Base-by-base conservation (phyloP, 768 basidiomycete species). In the Amanita subjunquillea region DNA sequence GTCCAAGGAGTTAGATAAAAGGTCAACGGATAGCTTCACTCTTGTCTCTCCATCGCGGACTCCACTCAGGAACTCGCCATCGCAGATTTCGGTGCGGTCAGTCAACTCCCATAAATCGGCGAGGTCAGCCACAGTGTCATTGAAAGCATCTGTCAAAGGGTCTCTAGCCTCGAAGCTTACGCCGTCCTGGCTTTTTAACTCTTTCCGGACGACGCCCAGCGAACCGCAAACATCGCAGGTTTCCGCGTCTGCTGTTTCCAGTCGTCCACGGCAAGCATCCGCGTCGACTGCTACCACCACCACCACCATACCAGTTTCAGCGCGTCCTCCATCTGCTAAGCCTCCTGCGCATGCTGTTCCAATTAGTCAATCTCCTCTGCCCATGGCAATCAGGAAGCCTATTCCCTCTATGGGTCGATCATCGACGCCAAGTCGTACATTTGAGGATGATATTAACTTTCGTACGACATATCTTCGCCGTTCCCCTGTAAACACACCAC, bases 161-260 rank as follows among this genome's bases (percentile, higher is more conserved):
- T 69, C 73, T 1, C 52, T 79, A 0, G 68, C 74, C 9, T 80
- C 85, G 2, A 86, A 81, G 59, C 72, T 87, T 38, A 71, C 86
- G 1, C 78, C 87, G 2, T 74, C 83, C n/a, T 90, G 88, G 88
- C 65, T 90, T 9, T 84, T 88, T 65, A 86, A 82, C 59, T 77
- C 83, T 4, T 90, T 91, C 64, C 72, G 85, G 32, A 80, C 76
- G 54, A 76, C 72, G 0, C 72, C 76, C 6, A 79, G 76, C 56
- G 83, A 87, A 62, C 75, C 84, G 2, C 80, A 85, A 57, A 81
- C 80, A 1, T 75, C 76, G 2, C 67, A 76, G 12, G 69, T 79
- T 4, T 78, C 77, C 27, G 80, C 73, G 2, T 74, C 77, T 3
- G 73, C 75, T 3, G 72, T 70, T 1, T 63, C 73, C 6, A 57